Evolutionary conservation across 352 stramenopile genomes (phyloP), one percentile per base, ranked within the genome.

Genomic region (Phytophthora tubulina): DNA sequence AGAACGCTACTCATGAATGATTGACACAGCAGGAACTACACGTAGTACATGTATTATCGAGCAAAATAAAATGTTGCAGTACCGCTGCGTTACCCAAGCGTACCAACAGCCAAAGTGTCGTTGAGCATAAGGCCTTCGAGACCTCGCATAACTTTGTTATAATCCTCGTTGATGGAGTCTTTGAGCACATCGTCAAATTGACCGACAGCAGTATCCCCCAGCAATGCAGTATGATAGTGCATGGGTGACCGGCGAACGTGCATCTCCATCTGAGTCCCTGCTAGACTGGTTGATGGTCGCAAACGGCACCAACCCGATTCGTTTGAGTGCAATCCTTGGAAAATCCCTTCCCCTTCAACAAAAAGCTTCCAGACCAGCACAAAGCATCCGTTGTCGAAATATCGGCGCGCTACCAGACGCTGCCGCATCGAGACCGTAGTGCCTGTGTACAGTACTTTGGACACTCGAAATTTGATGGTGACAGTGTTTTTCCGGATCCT

Each of bases 271-370:
- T 21, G 44, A 3, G 59, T 52, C 6, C 36, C 15, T n/a, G 6
- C 17, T 52, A 45, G 36, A 58, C 9, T 17, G 10, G 51, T 8
- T 4, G 50, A 32, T 3, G 51, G 51, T 5, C n/a, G 6, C 17
- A 58, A 42, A 13, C 51, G 51, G n/a, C 52, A 59, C 52, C 52
- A 59, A 2, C 52, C 52, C 7, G 52, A 59, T 17, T 59, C 52
- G 27, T 48, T 44, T 4, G 52, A 46, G 14, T 59, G 35, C 35
- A 59, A 36, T 8, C 52, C 52, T 0, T 11, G 3, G 30, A 48
- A 59, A 33, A 59, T 36, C 27, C 52, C 35, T 48, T 59, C 52
- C 1, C 52, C 52, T 6, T 59, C 52, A 31, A 36, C 36, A 14
- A 48, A 59, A 4, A 59, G 4, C 13, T 48, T 46, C 52, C 52